Percentiles rank a stretch among this genome's conserved stretches.
Evolutionary conservation across 2,329 filamentous ascomycete genomes (phyloP).

Genomic region (Diaporthe citri): DNA sequence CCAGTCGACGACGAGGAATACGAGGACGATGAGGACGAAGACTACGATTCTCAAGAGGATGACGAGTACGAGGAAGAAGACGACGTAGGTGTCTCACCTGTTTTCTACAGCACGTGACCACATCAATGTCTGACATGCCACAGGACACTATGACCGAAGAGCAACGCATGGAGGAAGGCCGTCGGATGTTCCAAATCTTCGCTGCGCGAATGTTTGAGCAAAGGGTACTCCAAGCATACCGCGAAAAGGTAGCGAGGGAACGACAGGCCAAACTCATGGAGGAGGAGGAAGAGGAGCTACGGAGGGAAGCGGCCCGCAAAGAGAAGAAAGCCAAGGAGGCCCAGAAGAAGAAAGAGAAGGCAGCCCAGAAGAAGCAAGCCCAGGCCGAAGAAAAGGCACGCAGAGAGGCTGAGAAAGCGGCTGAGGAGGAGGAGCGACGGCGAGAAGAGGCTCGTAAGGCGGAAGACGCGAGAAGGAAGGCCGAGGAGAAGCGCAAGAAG

Average conservation of each 20-base stretch:
- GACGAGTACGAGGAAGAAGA: constrained; percentile 84
- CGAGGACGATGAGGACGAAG: constrained; percentile 63
- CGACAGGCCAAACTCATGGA: constrained; percentile 91
- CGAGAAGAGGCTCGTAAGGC: constrained; percentile 82
- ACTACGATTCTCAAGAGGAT: constrained; percentile 71
- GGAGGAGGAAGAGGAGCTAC: constrained; percentile 88
- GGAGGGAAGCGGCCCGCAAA: constrained; percentile 81
- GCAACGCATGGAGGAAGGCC: constrained; percentile 98
- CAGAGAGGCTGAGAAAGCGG: constrained; percentile 89
- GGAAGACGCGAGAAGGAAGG: constrained; percentile 84
- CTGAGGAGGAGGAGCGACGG: constrained; percentile 82
- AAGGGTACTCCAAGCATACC: constrained; percentile 94
- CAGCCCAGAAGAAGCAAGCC: constrained; percentile 86
- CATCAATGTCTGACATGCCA: constrained; percentile 51
- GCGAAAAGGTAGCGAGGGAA: constrained; percentile 95
- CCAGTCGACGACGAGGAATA: constrained; percentile 74
- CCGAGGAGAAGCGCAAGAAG: constrained; percentile 92
- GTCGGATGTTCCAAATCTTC: constrained; percentile 99
- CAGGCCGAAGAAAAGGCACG: constrained; percentile 92
- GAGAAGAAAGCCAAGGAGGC: constrained; percentile 95
- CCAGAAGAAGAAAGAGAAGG: constrained; percentile 95
- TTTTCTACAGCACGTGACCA: not conserved
- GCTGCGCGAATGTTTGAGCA: constrained; percentile 99
- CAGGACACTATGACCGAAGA: constrained; percentile 98
- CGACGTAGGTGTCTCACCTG: constrained; percentile 48